Conservation (phyloP, 1,284 basidiomycete genomes). For the Wolfiporia cocos region DNA sequence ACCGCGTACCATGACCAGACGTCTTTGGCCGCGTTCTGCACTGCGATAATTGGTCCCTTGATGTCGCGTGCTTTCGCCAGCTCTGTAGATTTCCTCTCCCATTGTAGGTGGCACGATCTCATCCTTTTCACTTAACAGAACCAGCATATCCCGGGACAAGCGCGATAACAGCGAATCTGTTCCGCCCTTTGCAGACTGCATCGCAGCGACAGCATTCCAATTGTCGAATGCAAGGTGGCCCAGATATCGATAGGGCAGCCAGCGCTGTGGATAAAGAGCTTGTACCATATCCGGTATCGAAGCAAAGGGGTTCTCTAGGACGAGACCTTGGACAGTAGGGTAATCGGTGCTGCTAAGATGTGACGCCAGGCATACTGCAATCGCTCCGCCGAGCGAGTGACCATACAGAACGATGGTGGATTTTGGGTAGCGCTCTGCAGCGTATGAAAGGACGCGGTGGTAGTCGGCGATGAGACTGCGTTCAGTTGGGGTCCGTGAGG, state of each 20-base stretch:
- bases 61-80: neutral
- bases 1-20: conserved; percentile 25
- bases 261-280: conserved; percentile 41
- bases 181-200: conserved; percentile 8
- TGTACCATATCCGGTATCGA: conserved; percentile 45
- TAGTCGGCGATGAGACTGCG: conserved; percentile 37
- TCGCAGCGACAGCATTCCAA: conserved; percentile 38
- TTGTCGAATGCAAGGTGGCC: conserved; percentile 36
- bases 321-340: conserved; percentile 28
- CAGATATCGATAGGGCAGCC: conserved; percentile 45
- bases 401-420: conserved; percentile 37
- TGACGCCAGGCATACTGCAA: conserved; percentile 33
- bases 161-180: conserved; percentile 15
- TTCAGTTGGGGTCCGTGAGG: conserved; percentile 29
- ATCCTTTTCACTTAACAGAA: conserved; percentile 37
- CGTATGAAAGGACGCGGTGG: conserved; percentile 25
- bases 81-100: conserved; percentile 28
- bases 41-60: no score
- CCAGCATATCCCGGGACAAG: conserved; percentile 23
- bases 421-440: conserved; percentile 25
- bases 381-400: conserved; percentile 44
- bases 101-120: conserved; percentile 41
- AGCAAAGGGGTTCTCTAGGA: conserved; percentile 46
- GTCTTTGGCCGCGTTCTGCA: conserved; percentile 3
- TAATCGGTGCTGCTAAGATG: conserved; percentile 10